Conservation (phyloP, 2,329 filamentous ascomycete genomes). For the Beauveria asiatica region DNA sequence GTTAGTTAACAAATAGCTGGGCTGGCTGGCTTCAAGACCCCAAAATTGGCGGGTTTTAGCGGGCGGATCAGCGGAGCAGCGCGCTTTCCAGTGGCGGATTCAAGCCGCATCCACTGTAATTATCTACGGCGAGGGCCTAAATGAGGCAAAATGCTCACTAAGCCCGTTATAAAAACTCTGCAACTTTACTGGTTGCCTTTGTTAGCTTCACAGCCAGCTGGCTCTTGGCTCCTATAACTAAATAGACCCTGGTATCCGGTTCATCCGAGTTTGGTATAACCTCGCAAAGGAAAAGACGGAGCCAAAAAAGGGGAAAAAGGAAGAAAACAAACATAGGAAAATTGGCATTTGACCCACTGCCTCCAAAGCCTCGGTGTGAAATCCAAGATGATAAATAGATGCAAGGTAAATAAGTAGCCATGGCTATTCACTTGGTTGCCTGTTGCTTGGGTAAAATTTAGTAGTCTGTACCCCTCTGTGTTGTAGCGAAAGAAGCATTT, state of each 20-base stretch:
- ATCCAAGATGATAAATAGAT: too few relatives aligned
- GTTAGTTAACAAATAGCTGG: neutral
- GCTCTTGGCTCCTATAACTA: neutral
- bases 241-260: neutral
- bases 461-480: neutral
- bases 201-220: neutral
- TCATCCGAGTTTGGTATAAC: slow-evolving; percentile 1
- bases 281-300: neutral
- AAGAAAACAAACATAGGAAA: neutral
- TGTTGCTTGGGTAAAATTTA: neutral
- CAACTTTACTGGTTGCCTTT: too few relatives aligned
- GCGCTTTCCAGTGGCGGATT: neutral
- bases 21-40: neutral
- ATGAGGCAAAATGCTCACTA: neutral
- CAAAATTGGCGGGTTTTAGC: neutral
- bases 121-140: neutral
- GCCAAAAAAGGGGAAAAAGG: too few relatives aligned
- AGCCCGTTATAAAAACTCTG: neutral
- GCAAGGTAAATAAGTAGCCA: too few relatives aligned
- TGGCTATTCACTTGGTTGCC: neutral
- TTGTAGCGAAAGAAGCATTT: neutral
- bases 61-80: neutral
- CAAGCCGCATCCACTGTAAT: slow-evolving; percentile 1
- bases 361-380: neutral
- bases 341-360: neutral